Conservation (phyloP, 768 basidiomycete species). For the Chalciporus piperatus region DNA sequence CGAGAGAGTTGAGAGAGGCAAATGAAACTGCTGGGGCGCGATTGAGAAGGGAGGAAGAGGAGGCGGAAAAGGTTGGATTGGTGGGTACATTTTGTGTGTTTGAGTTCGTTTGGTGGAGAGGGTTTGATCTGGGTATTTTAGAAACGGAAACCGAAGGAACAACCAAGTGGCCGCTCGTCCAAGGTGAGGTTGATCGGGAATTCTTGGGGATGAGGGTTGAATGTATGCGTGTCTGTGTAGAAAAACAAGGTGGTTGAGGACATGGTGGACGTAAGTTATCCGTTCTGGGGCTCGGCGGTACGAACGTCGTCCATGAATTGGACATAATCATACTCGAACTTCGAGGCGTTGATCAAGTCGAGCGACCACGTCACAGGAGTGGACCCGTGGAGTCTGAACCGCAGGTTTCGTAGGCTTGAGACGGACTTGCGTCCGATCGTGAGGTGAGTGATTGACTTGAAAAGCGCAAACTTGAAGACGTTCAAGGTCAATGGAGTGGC, state of each 20-base stretch:
- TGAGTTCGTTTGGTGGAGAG: not conserved
- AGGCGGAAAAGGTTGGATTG: constrained; percentile 68
- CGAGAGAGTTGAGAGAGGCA: constrained; percentile 73
- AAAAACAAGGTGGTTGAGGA: constrained; percentile 18
- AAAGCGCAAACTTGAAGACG: not conserved
- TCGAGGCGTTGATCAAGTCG: not conserved
- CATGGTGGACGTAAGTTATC: constrained; percentile 58
- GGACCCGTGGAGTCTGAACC: not conserved
- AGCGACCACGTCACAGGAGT: not conserved
- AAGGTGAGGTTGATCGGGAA: constrained; percentile 43
- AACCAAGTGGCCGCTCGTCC: constrained; percentile 39
- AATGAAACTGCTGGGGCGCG: constrained; percentile 64
- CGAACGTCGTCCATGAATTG: not conserved
- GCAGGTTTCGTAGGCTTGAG: not conserved
- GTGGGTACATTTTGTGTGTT: constrained; percentile 41
- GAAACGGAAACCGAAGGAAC: constrained; percentile 63
- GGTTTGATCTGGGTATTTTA: constrained; percentile 33
- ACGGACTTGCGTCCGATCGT: not conserved
- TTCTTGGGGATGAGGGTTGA: constrained; percentile 3
- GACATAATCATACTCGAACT: not conserved
- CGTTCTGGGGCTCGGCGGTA: not conserved
- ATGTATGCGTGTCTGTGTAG: constrained; percentile 36
- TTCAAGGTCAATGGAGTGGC: not conserved
- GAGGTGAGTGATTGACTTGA: not conserved
- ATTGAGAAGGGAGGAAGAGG: constrained; percentile 67